Conservation (phyloP, 768 basidiomycete genomes). For the Boletus speciosus region DNA sequence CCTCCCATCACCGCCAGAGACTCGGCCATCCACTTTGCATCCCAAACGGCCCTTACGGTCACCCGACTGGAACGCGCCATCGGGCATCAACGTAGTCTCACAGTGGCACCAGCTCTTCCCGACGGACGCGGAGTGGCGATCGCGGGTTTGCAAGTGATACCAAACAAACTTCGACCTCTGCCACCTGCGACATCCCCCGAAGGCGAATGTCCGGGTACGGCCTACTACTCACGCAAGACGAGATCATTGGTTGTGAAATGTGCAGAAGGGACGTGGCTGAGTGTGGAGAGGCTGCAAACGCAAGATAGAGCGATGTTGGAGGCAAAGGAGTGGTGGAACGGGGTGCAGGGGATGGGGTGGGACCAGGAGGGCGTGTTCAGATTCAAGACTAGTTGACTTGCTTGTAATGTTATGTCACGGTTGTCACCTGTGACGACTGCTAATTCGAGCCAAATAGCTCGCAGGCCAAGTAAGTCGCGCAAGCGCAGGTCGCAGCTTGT, state of each 20-base stretch:
- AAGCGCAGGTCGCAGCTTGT: not conserved
- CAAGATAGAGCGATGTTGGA: constrained; percentile 52
- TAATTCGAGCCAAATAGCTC: constrained; percentile 3
- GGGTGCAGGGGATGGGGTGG: constrained; percentile 39
- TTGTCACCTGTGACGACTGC: constrained; percentile 19
- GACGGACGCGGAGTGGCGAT: constrained; percentile 25
- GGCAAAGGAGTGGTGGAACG: constrained; percentile 80
- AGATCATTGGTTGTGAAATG: constrained; percentile 53
- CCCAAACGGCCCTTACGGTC: constrained; percentile 20
- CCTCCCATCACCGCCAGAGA: constrained; percentile 30
- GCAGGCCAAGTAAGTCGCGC: not conserved
- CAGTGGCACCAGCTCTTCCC: constrained; percentile 20
- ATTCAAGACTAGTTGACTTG: not conserved
- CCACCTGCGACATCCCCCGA: not conserved
- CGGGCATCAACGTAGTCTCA: constrained; percentile 28
- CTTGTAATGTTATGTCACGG: constrained; percentile 6
- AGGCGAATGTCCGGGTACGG: constrained; percentile 38
- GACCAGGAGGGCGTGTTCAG: constrained; percentile 17
- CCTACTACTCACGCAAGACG: constrained; percentile 39
- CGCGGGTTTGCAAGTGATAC: constrained; percentile 16
- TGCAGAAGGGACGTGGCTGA: constrained; percentile 47
- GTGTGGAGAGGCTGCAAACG: constrained; percentile 56
- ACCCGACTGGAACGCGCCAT: constrained; percentile 25
- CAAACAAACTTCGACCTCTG: not conserved
- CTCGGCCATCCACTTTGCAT: constrained; percentile 14